phyloP scores from a whole-genome alignment of 805 yeast genomes.

The Starmerella cellae region DNA sequence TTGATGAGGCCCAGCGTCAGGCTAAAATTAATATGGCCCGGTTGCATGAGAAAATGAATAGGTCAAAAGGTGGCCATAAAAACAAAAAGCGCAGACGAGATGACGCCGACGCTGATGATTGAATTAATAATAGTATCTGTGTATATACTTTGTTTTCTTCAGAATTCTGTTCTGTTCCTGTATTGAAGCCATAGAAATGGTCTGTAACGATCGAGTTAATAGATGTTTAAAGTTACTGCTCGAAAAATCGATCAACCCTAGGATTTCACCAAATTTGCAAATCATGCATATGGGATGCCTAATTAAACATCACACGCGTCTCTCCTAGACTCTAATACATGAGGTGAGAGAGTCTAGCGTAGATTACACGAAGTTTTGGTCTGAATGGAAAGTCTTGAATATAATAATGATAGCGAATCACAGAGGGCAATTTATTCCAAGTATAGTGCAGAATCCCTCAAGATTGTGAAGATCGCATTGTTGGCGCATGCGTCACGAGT shows the following conservation, averaged over 20 bases:
- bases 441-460: background rate
- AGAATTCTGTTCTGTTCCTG: no score
- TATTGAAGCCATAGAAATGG: background rate
- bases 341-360: no score
- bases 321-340: no score
- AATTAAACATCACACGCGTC: no score
- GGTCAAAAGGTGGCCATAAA: slow-evolving; percentile 25
- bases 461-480: background rate
- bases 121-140: background rate
- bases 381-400: no score
- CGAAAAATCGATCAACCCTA: no score
- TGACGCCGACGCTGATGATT: slow-evolving; percentile 37
- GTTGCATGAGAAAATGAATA: slow-evolving; percentile 37
- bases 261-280: no score
- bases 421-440: background rate
- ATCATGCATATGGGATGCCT: no score
- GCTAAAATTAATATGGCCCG: slow-evolving; percentile 71
- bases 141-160: background rate
- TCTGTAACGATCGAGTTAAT: no score
- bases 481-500: background rate
- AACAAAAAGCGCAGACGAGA: slow-evolving; percentile 33
- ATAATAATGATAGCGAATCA: no score
- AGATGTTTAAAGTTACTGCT: no score
- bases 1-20: slow-evolving; percentile 82
- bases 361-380: no score